These are phyloP conservation scores for Fistulifera pelliculosa DNA, from an alignment of 108 stramenopile genomes.

Conservation along the genomic window DNA sequence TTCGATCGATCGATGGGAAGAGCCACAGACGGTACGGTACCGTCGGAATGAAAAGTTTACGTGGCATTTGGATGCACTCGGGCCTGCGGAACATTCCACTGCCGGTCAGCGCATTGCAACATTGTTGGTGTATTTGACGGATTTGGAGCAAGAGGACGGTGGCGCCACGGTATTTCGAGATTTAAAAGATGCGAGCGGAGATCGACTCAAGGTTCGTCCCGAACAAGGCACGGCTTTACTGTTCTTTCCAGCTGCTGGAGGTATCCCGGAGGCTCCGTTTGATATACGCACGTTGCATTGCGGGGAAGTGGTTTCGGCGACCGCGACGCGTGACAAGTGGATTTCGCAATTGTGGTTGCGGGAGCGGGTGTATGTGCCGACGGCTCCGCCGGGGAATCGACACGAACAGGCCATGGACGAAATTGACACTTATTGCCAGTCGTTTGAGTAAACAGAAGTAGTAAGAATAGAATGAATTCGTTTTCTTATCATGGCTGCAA, in stretches of 20 bases:
- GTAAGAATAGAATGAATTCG: too few species aligned
- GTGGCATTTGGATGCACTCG: constrained; percentile 78
- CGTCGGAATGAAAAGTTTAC: constrained; percentile 68
- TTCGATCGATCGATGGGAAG: constrained; percentile 61
- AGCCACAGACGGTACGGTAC: constrained; percentile 73
- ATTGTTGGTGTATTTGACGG: constrained; percentile 65
- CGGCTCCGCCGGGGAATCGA: constrained; percentile 56
- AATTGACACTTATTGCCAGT: constrained; percentile 38
- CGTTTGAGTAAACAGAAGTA: too few species aligned
- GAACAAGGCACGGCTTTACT: constrained; percentile 69
- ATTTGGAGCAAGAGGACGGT: constrained; percentile 39
- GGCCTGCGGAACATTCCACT: constrained; percentile 33
- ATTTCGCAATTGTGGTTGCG: constrained; percentile 77
- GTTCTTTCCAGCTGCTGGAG: constrained; percentile 82
- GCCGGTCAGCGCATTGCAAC: constrained; percentile 76
- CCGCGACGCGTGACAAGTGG: constrained; percentile 79
- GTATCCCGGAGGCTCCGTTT: constrained; percentile 58
- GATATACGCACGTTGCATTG: constrained; percentile 78
- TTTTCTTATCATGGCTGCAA: too few species aligned
- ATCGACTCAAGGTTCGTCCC: constrained; percentile 48
- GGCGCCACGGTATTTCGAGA: constrained; percentile 82
- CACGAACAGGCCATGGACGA: constrained; percentile 37
- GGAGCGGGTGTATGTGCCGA: constrained; percentile 41
- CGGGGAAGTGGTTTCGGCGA: constrained; percentile 51
- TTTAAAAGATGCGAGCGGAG: constrained; percentile 24